phyloP scores from a whole-genome alignment of 2,329 filamentous ascomycete species.

The Knufia petricola region DNA sequence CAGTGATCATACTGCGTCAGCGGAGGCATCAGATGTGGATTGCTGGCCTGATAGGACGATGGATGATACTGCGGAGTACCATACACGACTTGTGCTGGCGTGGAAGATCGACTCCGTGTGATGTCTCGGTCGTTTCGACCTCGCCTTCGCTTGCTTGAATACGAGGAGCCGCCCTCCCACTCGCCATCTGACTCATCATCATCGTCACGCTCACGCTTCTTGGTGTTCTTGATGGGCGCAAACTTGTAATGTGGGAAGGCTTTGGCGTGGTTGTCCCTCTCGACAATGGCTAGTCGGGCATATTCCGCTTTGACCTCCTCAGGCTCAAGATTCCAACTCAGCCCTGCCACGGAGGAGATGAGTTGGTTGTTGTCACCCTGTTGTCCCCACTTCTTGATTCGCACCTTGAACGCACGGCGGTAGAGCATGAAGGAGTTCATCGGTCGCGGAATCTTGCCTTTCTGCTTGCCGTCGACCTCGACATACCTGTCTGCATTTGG shows the following conservation, averaged over 20 bases:
- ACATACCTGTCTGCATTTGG: slow-evolving; percentile 53
- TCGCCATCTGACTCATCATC: slow-evolving; percentile 28
- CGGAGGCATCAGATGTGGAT: slow-evolving; percentile 10
- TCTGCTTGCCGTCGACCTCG: slow-evolving; percentile 57
- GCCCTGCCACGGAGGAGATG: slow-evolving; percentile 76
- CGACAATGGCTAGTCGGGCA: slow-evolving; percentile 66
- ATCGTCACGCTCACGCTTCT: slow-evolving; percentile 35
- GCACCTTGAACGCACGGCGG: slow-evolving; percentile 79
- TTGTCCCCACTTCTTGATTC: slow-evolving; percentile 65
- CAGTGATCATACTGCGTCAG: slow-evolving; percentile 5
- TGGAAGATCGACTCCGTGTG: slow-evolving; percentile 19
- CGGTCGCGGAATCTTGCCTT: slow-evolving; percentile 75
- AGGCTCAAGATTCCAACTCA: slow-evolving; percentile 76
- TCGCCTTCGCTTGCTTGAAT: slow-evolving; percentile 19
- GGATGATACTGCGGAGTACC: slow-evolving; percentile 12
- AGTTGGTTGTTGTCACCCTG: slow-evolving; percentile 86
- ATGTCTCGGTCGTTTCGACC: slow-evolving; percentile 14
- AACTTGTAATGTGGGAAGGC: slow-evolving; percentile 94
- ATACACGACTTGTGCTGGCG: slow-evolving; percentile 19
- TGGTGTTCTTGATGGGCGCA: slow-evolving; percentile 62
- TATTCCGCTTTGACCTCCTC: slow-evolving; percentile 64
- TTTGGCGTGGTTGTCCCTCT: slow-evolving; percentile 72
- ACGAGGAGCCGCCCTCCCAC: slow-evolving; percentile 19
- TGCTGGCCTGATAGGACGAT: slow-evolving; percentile 18
- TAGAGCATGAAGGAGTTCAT: slow-evolving; percentile 99